These are phyloP conservation scores for Hygrocybe coccinea DNA, from an alignment of 768 basidiomycete species.

Conservation along the genomic window DNA sequence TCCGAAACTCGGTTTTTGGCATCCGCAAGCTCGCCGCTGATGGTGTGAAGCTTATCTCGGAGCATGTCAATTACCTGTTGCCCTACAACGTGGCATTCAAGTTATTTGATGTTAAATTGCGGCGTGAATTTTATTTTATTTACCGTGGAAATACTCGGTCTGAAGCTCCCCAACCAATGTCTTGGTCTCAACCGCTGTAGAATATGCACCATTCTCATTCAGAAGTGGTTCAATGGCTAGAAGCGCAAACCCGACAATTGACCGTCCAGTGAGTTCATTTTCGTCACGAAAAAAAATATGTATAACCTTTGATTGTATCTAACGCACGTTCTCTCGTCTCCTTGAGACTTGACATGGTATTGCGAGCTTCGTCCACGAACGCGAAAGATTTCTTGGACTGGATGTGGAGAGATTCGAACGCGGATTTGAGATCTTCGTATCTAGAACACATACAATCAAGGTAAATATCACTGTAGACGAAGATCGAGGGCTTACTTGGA, in stretches of 20 bases:
- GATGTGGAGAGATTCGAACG: constrained; percentile 7
- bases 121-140: background rate
- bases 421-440: constrained; percentile 4
- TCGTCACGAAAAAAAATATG: background rate
- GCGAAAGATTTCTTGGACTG: background rate
- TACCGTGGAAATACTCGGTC: constrained; percentile 6
- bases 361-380: constrained; percentile 1
- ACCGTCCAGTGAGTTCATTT: background rate
- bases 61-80: constrained; percentile 12
- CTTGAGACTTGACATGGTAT: background rate
- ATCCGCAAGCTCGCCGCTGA: constrained; percentile 10
- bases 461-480: background rate
- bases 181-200: constrained; percentile 6
- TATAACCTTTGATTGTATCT: constrained; percentile 7
- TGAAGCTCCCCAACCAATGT: constrained; percentile 8
- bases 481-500: background rate
- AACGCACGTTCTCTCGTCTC: background rate
- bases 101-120: background rate
- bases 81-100: constrained; percentile 1
- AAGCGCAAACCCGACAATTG: too few relatives aligned
- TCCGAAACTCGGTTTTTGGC: constrained; percentile 10
- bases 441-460: background rate
- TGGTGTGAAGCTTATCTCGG: constrained; percentile 7
- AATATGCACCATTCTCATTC: constrained; percentile 3
- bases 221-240: constrained; percentile 7